Percentiles rank a stretch among this genome's conserved stretches.
Evolutionary conservation across 192 early-diverging fungal genomes (phyloP).

Genomic region (Entophlyctis luteolus): DNA sequence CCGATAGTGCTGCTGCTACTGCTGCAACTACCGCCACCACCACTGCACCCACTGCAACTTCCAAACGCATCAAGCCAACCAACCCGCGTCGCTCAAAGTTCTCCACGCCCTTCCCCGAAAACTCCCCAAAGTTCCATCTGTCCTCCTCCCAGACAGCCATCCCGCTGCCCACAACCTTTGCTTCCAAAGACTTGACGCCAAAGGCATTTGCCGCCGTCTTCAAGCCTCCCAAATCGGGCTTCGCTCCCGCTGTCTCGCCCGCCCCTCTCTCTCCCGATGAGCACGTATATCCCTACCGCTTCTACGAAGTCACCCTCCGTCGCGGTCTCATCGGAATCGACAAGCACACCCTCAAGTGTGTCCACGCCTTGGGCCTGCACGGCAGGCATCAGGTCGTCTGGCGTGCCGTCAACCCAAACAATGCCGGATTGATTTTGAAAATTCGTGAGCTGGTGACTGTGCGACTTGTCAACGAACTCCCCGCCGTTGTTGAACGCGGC

Average conservation of each 20-base stretch:
- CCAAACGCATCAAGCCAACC: not conserved
- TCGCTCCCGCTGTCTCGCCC: slow-evolving; percentile 6
- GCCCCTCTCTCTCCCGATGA: not conserved
- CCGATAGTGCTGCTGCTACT: not conserved
- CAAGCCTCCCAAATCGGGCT: slow-evolving; percentile 1
- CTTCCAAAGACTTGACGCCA: not conserved
- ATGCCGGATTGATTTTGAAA: slow-evolving; percentile 59
- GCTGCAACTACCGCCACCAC: not conserved
- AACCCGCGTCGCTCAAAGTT: too few species aligned
- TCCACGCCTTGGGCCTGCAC: slow-evolving; percentile 49
- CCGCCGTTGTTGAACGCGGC: slow-evolving; percentile 3
- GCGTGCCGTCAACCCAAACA: slow-evolving; percentile 43
- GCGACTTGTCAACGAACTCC: slow-evolving; percentile 42
- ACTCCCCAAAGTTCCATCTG: slow-evolving; percentile 16
- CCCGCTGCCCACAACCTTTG: slow-evolving; percentile 42
- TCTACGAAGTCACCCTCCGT: slow-evolving; percentile 59
- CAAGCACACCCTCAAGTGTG: slow-evolving; percentile 43
- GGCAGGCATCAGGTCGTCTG: slow-evolving; percentile 56
- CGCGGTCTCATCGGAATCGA: slow-evolving; percentile 59
- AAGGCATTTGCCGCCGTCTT: not conserved
- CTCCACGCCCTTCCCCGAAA: not conserved
- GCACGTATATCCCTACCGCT: slow-evolving; percentile 38
- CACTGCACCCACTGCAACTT: not conserved
- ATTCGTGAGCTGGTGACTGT: slow-evolving; percentile 54
- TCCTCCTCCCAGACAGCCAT: slow-evolving; percentile 38